phyloP scores from a whole-genome alignment of 495 filamentous ascomycete species.

The Eremomyces bilateralis region DNA sequence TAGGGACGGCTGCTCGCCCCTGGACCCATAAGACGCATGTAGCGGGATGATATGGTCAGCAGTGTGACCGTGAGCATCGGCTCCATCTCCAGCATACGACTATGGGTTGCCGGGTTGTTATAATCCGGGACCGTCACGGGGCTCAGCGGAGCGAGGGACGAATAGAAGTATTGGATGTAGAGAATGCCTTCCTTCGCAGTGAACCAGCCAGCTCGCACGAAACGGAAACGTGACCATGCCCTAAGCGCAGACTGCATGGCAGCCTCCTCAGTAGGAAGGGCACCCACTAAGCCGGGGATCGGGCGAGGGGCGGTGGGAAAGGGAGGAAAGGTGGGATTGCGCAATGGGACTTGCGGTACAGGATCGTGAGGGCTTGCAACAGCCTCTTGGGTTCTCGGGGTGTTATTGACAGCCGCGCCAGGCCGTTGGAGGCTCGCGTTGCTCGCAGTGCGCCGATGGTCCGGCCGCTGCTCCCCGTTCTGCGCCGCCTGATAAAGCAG shows the following conservation, averaged over 20 bases:
- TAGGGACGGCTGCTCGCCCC: constrained; percentile 68
- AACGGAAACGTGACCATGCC: constrained; percentile 75
- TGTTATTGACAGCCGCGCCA: constrained; percentile 7
- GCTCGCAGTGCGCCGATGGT: constrained; percentile 16
- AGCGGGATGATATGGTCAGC: constrained; percentile 73
- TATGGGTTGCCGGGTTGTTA: constrained; percentile 47
- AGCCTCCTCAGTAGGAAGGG: not conserved
- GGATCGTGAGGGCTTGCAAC: constrained; percentile 15
- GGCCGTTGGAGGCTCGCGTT: constrained; percentile 9
- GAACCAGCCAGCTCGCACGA: constrained; percentile 91
- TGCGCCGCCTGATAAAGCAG: constrained; percentile 47
- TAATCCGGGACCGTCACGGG: constrained; percentile 79
- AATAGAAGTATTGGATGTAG: constrained; percentile 90
- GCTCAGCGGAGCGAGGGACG: constrained; percentile 70
- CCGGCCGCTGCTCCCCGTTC: constrained; percentile 22
- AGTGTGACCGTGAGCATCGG: constrained; percentile 80
- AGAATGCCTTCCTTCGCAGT: constrained; percentile 77
- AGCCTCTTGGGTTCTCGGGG: constrained; percentile 10
- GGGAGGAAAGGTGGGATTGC: too few relatives aligned
- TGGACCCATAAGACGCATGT: constrained; percentile 54
- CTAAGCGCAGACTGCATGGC: constrained; percentile 37
- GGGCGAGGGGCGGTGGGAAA: constrained; percentile 1
- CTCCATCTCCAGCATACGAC: constrained; percentile 62
- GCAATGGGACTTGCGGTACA: too few relatives aligned
- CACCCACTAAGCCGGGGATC: constrained; percentile 3